Evolutionary conservation across 2,329 filamentous ascomycete genomes (phyloP), one percentile per base, ranked within the genome.

Genomic region (Arachnomyces sp.): DNA sequence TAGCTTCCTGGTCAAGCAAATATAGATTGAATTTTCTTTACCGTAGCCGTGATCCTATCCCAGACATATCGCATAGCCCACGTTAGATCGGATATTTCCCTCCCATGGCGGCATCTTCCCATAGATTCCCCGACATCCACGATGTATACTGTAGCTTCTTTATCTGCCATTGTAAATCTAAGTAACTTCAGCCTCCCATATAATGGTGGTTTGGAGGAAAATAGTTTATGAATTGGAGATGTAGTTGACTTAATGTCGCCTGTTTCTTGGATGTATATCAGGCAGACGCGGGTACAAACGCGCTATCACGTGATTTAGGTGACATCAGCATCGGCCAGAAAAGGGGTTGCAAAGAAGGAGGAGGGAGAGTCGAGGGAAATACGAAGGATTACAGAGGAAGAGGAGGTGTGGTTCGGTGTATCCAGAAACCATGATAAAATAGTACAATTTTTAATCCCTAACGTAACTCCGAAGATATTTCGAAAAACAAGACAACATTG

Each of bases 61-160:
- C 90, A 98, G 36, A 96, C 76, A 64, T 94, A 98, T 46, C 79
- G 78, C 78, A 96, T 81, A 35, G 79, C 77, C 79, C 82, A 98
- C 45, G 95, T 86, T 13, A 98, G 75, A 59, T 96, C 84, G 2
- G 82, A 82, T 59, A 90, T 77, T 14, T 69, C 59, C 49, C 92
- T 79, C 17, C 82, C 86, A 65, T 77, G 73, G 51, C 79, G 76
- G 52, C 71, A 74, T 57, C 83, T 71, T 43, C 73, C 82, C 84
- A 94, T 95, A n/a, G 89, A 84, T 55, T 68, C 71, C 43, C 88
- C 89, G 16, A 95, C 71, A 65, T 98, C 92, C 45, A 98, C 66
- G 51, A 98, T 82, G 62, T 92, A 98, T 32, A 96, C 77, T 0
- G 83, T 92, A 7, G 88, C 87, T 68, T 96, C 87, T 61, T 98